Evolutionary conservation across 345 rosid genomes (phyloP).

Genomic region (Bruguiera gymnorhiza): DNA sequence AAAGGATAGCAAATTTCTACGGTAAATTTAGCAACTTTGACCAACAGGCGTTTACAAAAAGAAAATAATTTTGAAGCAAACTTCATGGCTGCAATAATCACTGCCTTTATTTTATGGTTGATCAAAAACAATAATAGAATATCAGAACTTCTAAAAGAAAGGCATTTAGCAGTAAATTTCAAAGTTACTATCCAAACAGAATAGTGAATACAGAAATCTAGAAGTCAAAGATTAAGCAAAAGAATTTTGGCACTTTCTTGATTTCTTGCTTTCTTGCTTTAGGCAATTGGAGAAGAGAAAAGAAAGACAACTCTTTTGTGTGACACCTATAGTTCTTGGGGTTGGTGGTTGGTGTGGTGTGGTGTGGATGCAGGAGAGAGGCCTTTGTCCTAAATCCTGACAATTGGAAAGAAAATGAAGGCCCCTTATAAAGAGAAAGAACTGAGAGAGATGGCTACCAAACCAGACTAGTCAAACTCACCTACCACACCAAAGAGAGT

Average conservation of each 20-base stretch:
- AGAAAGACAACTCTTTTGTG: no score
- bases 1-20: not conserved
- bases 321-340: not conserved
- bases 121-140: no score
- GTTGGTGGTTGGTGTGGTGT: not conserved
- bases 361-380: not conserved
- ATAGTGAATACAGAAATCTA: no score
- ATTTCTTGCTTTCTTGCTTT: no score
- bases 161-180: no score
- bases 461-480: slow-evolving; percentile 30
- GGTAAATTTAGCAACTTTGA: not conserved
- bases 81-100: no score
- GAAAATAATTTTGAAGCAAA: no score
- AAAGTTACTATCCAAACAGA: no score
- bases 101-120: no score
- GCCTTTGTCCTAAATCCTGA: not conserved
- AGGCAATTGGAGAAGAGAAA: no score
- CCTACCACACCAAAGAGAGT: slow-evolving; percentile 8
- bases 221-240: not conserved
- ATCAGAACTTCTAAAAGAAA: no score
- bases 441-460: slow-evolving; percentile 19
- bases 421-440: not conserved
- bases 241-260: not conserved
- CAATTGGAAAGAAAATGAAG: not conserved
- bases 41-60: no score